Evolutionary conservation across 345 rosid genomes (phyloP).

Genomic region (Camelina neglecta): DNA sequence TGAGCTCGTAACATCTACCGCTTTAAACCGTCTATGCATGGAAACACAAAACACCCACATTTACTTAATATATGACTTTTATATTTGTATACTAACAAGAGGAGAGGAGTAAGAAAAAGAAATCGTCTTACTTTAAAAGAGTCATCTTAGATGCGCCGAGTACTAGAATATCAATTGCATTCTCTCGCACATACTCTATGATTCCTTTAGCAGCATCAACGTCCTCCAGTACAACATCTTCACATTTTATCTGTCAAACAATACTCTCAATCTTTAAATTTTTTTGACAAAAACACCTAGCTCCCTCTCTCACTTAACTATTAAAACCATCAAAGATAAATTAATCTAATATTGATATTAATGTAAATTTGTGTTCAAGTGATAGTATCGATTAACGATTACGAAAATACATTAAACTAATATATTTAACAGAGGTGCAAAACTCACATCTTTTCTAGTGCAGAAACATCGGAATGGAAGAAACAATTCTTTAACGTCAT

Average conservation of each 20-base stretch:
- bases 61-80: background rate
- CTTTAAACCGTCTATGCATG: conserved; percentile 60
- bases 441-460: conserved; percentile 66
- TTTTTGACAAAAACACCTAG: background rate
- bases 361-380: background rate
- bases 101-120: background rate
- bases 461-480: conserved; percentile 92
- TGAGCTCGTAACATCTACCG: conserved; percentile 56
- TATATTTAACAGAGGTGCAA: background rate
- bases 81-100: background rate
- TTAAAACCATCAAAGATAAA: background rate
- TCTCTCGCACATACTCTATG: conserved; percentile 47
- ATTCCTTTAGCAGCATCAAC: conserved; percentile 61
- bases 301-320: background rate
- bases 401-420: background rate
- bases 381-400: background rate
- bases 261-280: background rate
- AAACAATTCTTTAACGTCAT: conserved; percentile 58
- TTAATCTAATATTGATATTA: background rate
- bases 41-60: background rate
- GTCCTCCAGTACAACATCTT: conserved; percentile 62
- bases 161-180: conserved; percentile 51
- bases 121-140: conserved; percentile 56
- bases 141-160: conserved; percentile 69
- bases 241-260: conserved; percentile 61